phyloP scores from a whole-genome alignment of 164 flowering plant species.

The Buxus sempervirens region DNA sequence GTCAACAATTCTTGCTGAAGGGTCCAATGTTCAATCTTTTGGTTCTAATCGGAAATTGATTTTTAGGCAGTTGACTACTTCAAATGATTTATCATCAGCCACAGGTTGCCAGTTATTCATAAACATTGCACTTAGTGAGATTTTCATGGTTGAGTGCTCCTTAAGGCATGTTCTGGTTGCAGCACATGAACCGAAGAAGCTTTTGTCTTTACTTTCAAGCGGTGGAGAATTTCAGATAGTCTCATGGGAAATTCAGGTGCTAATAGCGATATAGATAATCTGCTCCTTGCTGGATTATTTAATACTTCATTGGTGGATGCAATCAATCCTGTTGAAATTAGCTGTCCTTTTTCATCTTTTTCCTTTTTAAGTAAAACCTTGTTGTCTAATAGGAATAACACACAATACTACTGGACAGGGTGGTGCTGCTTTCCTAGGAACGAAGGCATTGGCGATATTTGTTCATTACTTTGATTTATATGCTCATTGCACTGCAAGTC shows the following conservation, averaged over 20 bases:
- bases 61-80: constrained; percentile 6
- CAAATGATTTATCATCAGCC: constrained; percentile 13
- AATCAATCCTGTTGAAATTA: neutral
- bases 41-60: constrained; percentile 19
- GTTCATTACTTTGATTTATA: constrained; percentile 37
- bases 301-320: neutral
- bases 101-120: constrained; percentile 34
- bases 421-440: constrained; percentile 61
- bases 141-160: constrained; percentile 38
- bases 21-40: constrained; percentile 21
- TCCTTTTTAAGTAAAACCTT: constrained; percentile 6
- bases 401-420: constrained; percentile 56
- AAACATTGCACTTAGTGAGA: constrained; percentile 34
- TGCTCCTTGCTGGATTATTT: constrained; percentile 5
- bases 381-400: constrained; percentile 15
- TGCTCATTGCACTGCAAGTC: constrained; percentile 20
- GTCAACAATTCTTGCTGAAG: constrained; percentile 22
- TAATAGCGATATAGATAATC: constrained; percentile 2
- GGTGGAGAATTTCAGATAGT: constrained; percentile 43
- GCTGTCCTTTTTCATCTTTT: too few species aligned
- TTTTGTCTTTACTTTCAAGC: constrained; percentile 47
- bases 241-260: constrained; percentile 66
- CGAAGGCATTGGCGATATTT: constrained; percentile 42
- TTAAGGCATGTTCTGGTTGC: constrained; percentile 36
- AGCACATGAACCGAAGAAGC: constrained; percentile 36